Base-by-base conservation (phyloP, 2,329 filamentous ascomycete species). In the Curvularia lunata region DNA sequence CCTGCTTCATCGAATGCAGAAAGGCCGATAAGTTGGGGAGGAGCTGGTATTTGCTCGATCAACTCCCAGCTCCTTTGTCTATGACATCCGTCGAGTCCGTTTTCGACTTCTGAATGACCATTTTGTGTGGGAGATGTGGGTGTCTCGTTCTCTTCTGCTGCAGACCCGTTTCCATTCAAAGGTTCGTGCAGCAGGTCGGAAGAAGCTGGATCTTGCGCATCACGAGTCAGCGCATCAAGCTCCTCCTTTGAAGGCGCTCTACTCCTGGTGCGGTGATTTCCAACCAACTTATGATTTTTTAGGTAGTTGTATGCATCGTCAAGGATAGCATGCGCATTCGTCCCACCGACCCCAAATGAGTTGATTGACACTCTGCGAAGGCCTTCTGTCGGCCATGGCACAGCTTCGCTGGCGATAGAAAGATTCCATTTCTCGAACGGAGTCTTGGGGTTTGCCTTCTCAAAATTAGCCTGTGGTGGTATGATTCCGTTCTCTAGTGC, bases 261-360 rank as follows among this genome's bases (percentile, higher is more conserved):
- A 18, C 21, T 38, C 6, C 3, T 16, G 2, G 46, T 48, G 30
- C 32, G 32, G 23, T 50, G 48, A 13, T 50, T 50, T 7, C 32
- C 34, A 23, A 16, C 25, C 32, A 40, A 5, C n/a, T n/a, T n/a
- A 50, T 41, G 48, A 21, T 40, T 23, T 38, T 16, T 13, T 13
- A 48, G 12, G 10, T 50, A 40, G 16, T 50, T 27, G n/a, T 50
- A 28, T 7, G 48, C 48, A 19, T 40, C 66, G 77, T 0, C 52
- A 4, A 54, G 19, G 27, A 55, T 55, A 28, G 40, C 53, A 45
- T 55, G 53, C 8, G 40, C 27, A 30, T 46, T 55, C 19, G 53
- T 50, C 18, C 53, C 53, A 2, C 53, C 53, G 18, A 38, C 19
- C 2, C 75, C 79, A 59, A 80, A 80, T 0, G 52, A 60, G 32